These are phyloP conservation scores for Botrytis hyacinthi DNA, from an alignment of 2,329 filamentous ascomycete genomes.

Conservation along the genomic window DNA sequence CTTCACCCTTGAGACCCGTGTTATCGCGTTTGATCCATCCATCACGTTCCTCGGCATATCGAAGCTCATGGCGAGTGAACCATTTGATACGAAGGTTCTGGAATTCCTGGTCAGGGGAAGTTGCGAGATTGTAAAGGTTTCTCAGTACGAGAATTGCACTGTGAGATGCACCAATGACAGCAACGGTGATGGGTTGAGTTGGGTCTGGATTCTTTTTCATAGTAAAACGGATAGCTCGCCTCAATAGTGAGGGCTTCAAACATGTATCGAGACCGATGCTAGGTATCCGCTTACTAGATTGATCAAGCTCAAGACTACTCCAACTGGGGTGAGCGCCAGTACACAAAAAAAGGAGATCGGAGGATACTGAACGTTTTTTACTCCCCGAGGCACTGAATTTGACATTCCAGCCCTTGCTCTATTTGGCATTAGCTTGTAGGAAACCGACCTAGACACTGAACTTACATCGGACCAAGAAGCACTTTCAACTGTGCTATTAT, in stretches of 20 bases:
- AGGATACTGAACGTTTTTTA: constrained; percentile 22
- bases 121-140: constrained; percentile 53
- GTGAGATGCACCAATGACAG: constrained; percentile 61
- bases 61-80: constrained; percentile 59
- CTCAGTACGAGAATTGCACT: constrained; percentile 61
- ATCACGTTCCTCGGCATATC: constrained; percentile 60
- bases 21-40: constrained; percentile 65
- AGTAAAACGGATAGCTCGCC: background rate
- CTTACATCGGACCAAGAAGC: constrained; percentile 43
- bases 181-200: constrained; percentile 43
- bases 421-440: constrained; percentile 19
- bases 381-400: constrained; percentile 29
- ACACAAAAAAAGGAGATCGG: constrained; percentile 51
- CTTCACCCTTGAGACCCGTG: constrained; percentile 62
- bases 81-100: constrained; percentile 55
- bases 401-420: constrained; percentile 40
- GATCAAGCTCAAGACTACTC: constrained; percentile 43
- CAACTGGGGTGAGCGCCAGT: constrained; percentile 53
- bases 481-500: constrained; percentile 41
- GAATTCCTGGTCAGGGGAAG: background rate
- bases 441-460: background rate
- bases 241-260: background rate
- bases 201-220: background rate
- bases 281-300: constrained; percentile 38
- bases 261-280: background rate